Conservation (phyloP, 1,284 basidiomycete species). For the Boletellus deceptivus region DNA sequence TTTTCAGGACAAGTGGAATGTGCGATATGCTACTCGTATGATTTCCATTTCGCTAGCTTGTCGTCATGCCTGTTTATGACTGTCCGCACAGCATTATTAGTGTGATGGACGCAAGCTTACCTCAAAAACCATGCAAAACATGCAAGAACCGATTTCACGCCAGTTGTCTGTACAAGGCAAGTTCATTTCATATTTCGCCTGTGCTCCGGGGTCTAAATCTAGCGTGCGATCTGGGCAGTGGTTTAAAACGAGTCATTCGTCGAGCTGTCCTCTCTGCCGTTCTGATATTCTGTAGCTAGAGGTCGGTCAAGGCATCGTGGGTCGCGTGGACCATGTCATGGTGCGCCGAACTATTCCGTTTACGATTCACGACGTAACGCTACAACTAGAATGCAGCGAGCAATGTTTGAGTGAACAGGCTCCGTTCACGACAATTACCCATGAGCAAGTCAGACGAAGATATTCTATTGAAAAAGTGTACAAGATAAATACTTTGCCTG, state of each 20-base stretch:
- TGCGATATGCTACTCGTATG: conserved; percentile 91
- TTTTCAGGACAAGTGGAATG: conserved; percentile 95
- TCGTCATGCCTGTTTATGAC: neutral
- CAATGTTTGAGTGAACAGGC: too few relatives aligned
- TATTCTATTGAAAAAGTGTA: too few relatives aligned
- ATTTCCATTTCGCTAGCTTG: conserved; percentile 8
- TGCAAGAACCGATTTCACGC: conserved; percentile 97
- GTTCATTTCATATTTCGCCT: conserved; percentile 12
- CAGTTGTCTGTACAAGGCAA: conserved; percentile 84
- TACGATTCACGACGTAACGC: neutral
- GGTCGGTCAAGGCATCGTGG: neutral
- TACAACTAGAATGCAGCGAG: neutral
- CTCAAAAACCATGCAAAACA: conserved; percentile 90
- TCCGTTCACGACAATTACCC: too few relatives aligned
- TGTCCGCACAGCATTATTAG: conserved; percentile 76
- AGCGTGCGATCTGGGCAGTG: conserved; percentile 49
- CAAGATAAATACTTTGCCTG: too few relatives aligned
- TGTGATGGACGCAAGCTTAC: conserved; percentile 85
- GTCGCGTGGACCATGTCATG: neutral
- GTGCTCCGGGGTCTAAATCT: neutral
- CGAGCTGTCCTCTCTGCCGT: conserved; percentile 89
- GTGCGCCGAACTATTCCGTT: neutral
- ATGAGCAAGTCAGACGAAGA: too few relatives aligned
- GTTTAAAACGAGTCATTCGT: conserved; percentile 89
- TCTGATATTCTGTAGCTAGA: conserved; percentile 61